Conservation (phyloP, 768 basidiomycete genomes). For the Kwoniella newhampshirensis region DNA sequence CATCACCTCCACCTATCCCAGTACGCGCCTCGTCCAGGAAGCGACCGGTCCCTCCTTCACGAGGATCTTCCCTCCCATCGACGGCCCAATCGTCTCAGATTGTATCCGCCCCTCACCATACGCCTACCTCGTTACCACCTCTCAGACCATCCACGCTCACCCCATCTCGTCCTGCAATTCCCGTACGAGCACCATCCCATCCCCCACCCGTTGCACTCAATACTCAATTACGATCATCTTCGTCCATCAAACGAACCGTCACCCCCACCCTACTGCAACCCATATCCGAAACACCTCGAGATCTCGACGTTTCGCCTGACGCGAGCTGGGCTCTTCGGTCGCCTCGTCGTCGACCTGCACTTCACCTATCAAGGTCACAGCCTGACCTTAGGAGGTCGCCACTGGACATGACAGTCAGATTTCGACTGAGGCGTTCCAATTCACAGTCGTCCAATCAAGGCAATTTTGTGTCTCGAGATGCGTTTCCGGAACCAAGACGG, state of each 20-base stretch:
- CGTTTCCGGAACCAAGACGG: not conserved
- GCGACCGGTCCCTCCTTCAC: not conserved
- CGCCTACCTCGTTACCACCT: not conserved
- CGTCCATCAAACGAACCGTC: not conserved
- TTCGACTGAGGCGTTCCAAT: not conserved
- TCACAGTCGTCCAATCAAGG: not conserved
- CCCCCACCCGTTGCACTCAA: not conserved
- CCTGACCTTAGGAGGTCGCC: not conserved
- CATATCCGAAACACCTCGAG: slow-evolving; percentile 1
- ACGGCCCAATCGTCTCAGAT: not conserved
- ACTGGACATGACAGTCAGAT: not conserved
- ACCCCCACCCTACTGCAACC: not conserved
- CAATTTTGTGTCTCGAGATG: not conserved
- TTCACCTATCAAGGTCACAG: not conserved
- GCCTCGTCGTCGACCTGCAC: not conserved
- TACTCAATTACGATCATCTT: not conserved
- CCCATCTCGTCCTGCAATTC: not conserved
- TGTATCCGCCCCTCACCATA: not conserved
- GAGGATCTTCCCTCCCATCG: not conserved
- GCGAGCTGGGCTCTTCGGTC: not conserved
- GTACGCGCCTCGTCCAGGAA: not conserved
- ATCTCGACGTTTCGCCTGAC: not conserved
- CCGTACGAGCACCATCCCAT: not conserved
- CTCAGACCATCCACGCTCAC: too few species aligned
- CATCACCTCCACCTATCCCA: not conserved